Percentiles rank a stretch among this genome's conserved stretches.
phyloP scores from a whole-genome alignment of 1,284 basidiomycete species.

The Nidula niveotomentosa region DNA sequence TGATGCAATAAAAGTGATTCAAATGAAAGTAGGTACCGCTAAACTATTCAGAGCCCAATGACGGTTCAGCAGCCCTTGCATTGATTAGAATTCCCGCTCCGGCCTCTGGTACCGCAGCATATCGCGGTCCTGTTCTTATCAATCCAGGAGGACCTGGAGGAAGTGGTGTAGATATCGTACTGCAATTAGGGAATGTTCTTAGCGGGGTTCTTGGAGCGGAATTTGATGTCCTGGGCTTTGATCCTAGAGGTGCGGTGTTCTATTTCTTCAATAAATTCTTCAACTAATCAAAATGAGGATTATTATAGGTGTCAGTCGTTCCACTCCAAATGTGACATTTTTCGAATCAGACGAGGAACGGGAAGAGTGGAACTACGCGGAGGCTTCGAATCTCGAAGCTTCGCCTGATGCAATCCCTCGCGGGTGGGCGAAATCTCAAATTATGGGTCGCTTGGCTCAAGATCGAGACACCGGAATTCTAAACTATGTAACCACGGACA shows the following conservation, averaged over 20 bases:
- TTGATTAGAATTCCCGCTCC: slow-evolving; percentile 25
- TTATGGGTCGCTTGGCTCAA: slow-evolving; percentile 22
- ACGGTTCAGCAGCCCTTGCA: slow-evolving; percentile 31
- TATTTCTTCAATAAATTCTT: background rate
- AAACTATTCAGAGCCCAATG: slow-evolving; percentile 29
- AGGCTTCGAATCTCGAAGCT: slow-evolving; percentile 6
- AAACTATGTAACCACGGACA: slow-evolving; percentile 39
- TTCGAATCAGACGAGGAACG: slow-evolving; percentile 30
- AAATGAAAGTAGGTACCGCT: slow-evolving; percentile 32
- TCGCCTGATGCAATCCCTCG: slow-evolving; percentile 22
- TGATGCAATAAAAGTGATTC: background rate
- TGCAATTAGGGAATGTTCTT: slow-evolving; percentile 23
- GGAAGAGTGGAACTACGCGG: slow-evolving; percentile 17
- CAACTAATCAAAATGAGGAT: background rate
- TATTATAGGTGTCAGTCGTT: slow-evolving; percentile 26
- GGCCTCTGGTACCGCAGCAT: slow-evolving; percentile 14
- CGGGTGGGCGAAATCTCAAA: slow-evolving; percentile 26
- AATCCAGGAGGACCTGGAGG: slow-evolving; percentile 56
- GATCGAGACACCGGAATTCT: slow-evolving; percentile 28
- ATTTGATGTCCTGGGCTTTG: slow-evolving; percentile 52
- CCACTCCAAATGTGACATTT: slow-evolving; percentile 30
- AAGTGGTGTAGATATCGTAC: slow-evolving; percentile 38
- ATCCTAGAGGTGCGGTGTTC: slow-evolving; percentile 32
- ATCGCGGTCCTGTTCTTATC: slow-evolving; percentile 44
- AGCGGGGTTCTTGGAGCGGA: slow-evolving; percentile 35